Percentiles rank a stretch among this genome's conserved stretches.
phyloP scores from a whole-genome alignment of 164 flowering plant species.

The Liquidambar formosana region DNA sequence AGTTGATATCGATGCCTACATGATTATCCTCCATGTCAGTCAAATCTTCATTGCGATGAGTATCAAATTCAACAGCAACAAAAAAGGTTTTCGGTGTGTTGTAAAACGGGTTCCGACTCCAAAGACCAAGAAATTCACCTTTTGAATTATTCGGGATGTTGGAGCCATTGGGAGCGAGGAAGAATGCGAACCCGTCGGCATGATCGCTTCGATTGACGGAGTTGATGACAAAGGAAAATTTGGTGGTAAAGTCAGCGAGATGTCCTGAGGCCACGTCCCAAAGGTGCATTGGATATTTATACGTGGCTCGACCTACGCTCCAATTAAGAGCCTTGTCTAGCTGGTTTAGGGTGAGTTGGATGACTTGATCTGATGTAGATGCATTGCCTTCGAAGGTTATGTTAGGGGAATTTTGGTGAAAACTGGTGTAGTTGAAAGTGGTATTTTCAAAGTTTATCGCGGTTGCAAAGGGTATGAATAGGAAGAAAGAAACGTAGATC shows the following conservation, averaged over 20 bases:
- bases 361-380: too few relatives aligned
- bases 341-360: too few relatives aligned
- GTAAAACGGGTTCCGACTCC: too few relatives aligned
- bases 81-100: background rate
- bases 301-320: background rate
- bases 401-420: too few relatives aligned
- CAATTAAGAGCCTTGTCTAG: too few relatives aligned
- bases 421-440: too few relatives aligned
- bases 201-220: rapidly evolving
- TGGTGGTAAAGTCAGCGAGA: background rate
- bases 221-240: background rate
- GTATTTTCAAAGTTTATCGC: too few relatives aligned
- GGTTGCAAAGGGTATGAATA: too few relatives aligned
- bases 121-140: background rate
- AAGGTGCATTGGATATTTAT: background rate
- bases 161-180: background rate
- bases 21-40: background rate
- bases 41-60: background rate
- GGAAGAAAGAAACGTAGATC: too few relatives aligned
- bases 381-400: too few relatives aligned
- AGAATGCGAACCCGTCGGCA: constrained; percentile 5
- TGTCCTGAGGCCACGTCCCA: background rate
- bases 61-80: constrained; percentile 10
- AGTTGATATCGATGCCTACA: too few relatives aligned
- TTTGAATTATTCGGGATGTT: background rate